Evolutionary conservation across 805 yeast species (phyloP).

Genomic region (Grigorovia humatica): DNA sequence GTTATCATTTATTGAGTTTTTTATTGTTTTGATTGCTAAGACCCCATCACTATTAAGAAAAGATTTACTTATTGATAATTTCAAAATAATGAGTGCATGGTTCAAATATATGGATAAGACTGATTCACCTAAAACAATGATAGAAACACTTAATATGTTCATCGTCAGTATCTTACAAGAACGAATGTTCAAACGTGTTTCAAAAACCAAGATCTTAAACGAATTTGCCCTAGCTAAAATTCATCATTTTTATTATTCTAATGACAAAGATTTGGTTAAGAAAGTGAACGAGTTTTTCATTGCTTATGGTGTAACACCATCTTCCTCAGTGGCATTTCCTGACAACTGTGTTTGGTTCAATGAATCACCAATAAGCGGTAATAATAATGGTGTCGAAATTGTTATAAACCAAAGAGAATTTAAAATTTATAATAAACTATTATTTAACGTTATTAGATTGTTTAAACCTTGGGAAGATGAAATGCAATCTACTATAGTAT

Average conservation of each 20-base stretch:
- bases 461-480: conserved; percentile 78
- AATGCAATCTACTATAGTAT: conserved; percentile 45
- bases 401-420: conserved; percentile 42
- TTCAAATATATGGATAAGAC: conserved; percentile 49
- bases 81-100: conserved; percentile 53
- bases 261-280: conserved; percentile 29
- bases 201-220: conserved; percentile 67
- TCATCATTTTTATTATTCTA: conserved; percentile 40
- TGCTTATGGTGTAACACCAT: conserved; percentile 39
- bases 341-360: conserved; percentile 44
- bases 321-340: conserved; percentile 36
- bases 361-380: conserved; percentile 17
- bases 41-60: conserved; percentile 50
- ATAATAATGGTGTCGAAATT: conserved; percentile 27
- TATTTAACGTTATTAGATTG: conserved; percentile 49
- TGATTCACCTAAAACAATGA: conserved; percentile 40
- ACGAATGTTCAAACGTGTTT: conserved; percentile 46
- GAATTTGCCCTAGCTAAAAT: conserved; percentile 61
- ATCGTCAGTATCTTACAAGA: conserved; percentile 48
- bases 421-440: conserved; percentile 55
- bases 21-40: conserved; percentile 41
- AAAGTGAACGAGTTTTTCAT: conserved; percentile 38
- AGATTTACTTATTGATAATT: conserved; percentile 47
- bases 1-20: conserved; percentile 47
- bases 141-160: conserved; percentile 37